Evolutionary conservation across 78 protist genomes (phyloP), one percentile per base, ranked within the genome.

Genomic region (Creolimax fragrantissima): DNA sequence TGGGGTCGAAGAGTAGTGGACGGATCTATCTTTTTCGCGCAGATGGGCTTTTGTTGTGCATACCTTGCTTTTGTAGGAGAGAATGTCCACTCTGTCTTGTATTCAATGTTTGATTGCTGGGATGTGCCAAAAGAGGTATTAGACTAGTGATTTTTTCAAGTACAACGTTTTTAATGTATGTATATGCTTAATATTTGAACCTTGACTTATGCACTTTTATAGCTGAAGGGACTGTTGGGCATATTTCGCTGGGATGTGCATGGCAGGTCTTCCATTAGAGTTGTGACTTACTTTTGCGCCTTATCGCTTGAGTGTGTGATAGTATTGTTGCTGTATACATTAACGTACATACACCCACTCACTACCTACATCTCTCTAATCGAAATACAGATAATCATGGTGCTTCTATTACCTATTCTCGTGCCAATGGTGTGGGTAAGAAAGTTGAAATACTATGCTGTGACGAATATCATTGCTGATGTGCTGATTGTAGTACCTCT

Each of bases 1-100:
- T 83, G 86, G 86, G 86, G 90, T 45, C 41, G 44, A 45, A 6
- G 44, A 4, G 90, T 81, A 11, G 92, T 91, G 47, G 92, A 91
- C 32, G 41, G 17, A 4, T 81, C 92, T 11, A 44, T 91, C 24
- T 91, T 91, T 4, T 83, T 83, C 32, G 36, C 92, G 35, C 92
- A 91, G 44, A 74, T 91, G 88, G 92, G 92, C 5, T 91, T 91
- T 36, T 91, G 92, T 47, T 91, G 92, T 66, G 92, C 92, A 3
- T 91, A 91, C 41, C 39, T 91, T 45, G 86, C 42, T 24, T 91
- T 91, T 74, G 44, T 91, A 4, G 92, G 88, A n/a, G 44, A 91
- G 67, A 91, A 91, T 74, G 7, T 91, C 42, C 81, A 44, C 83
- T 42, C 74, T 5, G 74, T 91, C 42, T 35, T 91, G 39, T 35